Evolutionary conservation across 257 asterid species (phyloP).

Genomic region (Striga asiatica): DNA sequence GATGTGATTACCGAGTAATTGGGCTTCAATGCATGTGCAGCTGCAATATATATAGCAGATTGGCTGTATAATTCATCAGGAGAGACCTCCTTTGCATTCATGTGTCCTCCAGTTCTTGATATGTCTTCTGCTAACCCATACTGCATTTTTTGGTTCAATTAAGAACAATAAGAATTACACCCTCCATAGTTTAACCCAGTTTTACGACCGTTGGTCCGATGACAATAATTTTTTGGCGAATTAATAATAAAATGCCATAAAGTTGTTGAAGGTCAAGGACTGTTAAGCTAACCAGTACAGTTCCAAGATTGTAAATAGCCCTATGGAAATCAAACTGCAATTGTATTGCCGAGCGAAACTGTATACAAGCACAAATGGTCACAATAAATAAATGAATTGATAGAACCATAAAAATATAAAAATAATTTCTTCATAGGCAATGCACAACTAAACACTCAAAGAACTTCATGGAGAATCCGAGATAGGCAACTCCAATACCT

Average conservation of each 20-base stretch:
- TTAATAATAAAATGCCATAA: neutral
- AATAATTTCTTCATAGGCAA: neutral
- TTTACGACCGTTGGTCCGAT: neutral
- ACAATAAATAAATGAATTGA: neutral
- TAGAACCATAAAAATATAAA: neutral
- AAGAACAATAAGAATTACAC: constrained; percentile 12
- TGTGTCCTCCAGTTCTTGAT: constrained; percentile 80
- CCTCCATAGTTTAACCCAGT: neutral
- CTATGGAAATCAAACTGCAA: constrained; percentile 98
- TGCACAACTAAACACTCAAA: neutral
- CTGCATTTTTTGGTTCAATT: constrained; percentile 37
- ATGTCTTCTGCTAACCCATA: constrained; percentile 96
- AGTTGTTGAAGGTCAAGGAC: constrained; percentile 12
- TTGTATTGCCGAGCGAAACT: constrained; percentile 96
- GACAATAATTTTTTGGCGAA: constrained; percentile 6
- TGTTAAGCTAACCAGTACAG: constrained; percentile 76
- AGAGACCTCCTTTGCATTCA: constrained; percentile 56
- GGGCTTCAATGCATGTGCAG: constrained; percentile 96
- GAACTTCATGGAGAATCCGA: neutral
- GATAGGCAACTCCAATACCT: constrained; percentile 38
- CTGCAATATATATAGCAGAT: constrained; percentile 93
- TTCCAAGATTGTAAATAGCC: constrained; percentile 99
- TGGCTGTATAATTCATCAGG: constrained; percentile 94
- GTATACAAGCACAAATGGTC: constrained; percentile 20
- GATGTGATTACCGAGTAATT: constrained; percentile 64